These are phyloP conservation scores for Cryptococcus hybrid DNA, from an alignment of 1,284 basidiomycete genomes.

Conservation along the genomic window DNA sequence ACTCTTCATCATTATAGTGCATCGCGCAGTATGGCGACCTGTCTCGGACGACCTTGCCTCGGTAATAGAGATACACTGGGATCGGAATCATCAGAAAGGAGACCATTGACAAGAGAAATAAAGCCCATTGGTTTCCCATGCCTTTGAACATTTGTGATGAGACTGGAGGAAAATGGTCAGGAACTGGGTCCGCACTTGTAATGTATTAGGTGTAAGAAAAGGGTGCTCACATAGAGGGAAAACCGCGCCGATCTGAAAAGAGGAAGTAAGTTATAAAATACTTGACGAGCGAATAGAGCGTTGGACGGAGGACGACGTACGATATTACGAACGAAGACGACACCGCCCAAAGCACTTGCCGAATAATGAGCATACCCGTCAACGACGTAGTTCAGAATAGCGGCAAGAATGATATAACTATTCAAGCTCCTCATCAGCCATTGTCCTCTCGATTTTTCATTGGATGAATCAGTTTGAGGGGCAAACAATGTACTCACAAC, in stretches of 20 bases:
- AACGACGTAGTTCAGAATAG: constrained; percentile 33
- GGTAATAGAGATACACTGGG: constrained; percentile 22
- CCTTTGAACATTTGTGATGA: constrained; percentile 30
- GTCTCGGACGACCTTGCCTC: constrained; percentile 17
- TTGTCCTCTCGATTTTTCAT: not conserved
- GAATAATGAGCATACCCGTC: constrained; percentile 34
- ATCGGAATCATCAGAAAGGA: constrained; percentile 22
- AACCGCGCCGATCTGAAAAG: constrained; percentile 25
- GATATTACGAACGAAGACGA: constrained; percentile 30
- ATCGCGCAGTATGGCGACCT: constrained; percentile 25
- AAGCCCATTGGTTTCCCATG: constrained; percentile 30
- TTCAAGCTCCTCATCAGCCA: not conserved
- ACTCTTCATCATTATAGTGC: constrained; percentile 19
- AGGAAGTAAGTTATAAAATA: not conserved
- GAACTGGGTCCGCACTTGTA: not conserved
- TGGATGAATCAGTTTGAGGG: too few relatives aligned
- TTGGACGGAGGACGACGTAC: constrained; percentile 3
- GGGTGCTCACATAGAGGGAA: constrained; percentile 28
- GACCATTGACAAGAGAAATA: constrained; percentile 24
- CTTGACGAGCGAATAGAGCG: not conserved
- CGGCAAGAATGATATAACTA: constrained; percentile 29
- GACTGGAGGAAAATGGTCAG: constrained; percentile 10
- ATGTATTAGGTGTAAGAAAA: not conserved
- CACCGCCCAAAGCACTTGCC: constrained; percentile 26
- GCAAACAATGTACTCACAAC: constrained; percentile 21